These are phyloP conservation scores for Radiomyces spectabilis DNA, from an alignment of 192 early-diverging fungal species.

Conservation along the genomic window DNA sequence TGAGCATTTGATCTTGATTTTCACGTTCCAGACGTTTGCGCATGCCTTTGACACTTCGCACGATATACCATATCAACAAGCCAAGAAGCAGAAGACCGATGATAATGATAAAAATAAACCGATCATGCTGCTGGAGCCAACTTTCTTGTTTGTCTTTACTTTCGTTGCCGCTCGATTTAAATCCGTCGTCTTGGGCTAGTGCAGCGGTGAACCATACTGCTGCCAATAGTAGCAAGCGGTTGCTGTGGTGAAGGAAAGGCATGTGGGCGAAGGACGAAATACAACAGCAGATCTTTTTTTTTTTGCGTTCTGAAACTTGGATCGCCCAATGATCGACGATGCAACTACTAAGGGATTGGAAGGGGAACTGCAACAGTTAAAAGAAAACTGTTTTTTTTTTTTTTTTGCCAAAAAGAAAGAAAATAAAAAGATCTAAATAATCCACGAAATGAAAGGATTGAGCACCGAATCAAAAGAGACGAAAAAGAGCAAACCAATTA, in stretches of 20 bases:
- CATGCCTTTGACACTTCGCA: constrained; percentile 12
- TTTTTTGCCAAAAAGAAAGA: not conserved
- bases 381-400: too few relatives aligned
- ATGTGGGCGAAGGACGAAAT: too few relatives aligned
- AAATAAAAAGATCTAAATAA: not conserved
- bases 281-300: not conserved
- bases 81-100: constrained; percentile 8
- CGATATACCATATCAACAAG: constrained; percentile 14
- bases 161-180: not conserved
- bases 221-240: too few relatives aligned
- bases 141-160: not conserved
- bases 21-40: constrained; percentile 10
- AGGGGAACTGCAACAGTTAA: too few relatives aligned
- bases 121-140: constrained; percentile 15
- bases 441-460: not conserved
- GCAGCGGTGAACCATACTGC: too few relatives aligned
- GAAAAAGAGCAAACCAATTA: constrained; percentile 1
- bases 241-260: too few relatives aligned
- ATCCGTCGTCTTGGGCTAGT: too few relatives aligned
- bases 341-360: too few relatives aligned
- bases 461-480: not conserved
- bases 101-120: constrained; percentile 18
- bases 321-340: too few relatives aligned
- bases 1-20: constrained; percentile 13
- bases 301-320: too few relatives aligned